Conservation (phyloP, 257 asterid species). For the Nicotiana otophora region DNA sequence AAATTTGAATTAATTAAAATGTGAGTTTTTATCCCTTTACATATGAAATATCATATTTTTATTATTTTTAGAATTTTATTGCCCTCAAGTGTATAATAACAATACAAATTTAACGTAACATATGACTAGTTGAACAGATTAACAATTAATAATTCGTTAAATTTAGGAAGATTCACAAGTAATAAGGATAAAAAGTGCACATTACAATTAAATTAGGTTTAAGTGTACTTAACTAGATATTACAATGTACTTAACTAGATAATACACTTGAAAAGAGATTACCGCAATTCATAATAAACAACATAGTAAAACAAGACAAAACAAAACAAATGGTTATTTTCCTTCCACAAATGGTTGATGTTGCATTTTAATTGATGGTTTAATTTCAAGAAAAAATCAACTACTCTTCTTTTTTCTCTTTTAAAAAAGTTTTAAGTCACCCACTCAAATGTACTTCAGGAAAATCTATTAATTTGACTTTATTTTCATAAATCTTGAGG, state of each 20-base stretch:
- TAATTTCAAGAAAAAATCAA: no score
- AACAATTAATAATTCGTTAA: no score
- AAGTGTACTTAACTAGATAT: not conserved
- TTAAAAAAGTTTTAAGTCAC: not conserved
- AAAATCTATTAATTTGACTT: no score
- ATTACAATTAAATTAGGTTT: not conserved
- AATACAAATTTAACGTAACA: no score
- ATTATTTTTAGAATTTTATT: no score
- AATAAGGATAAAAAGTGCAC: not conserved
- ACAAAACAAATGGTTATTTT: no score
- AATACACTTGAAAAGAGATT: not conserved
- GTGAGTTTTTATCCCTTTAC: not conserved
- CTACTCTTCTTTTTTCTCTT: not conserved
- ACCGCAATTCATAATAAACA: not conserved
- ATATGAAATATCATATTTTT: no score
- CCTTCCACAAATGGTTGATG: not conserved
- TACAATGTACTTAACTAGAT: not conserved
- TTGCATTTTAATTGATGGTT: not conserved
- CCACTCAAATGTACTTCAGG: not conserved
- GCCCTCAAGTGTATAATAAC: not conserved
- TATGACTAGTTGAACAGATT: no score
- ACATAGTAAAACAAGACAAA: no score
- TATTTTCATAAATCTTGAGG: no score
- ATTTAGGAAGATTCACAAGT: not conserved
- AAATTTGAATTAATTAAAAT: not conserved